A percentile compares a stretch with the other conserved stretches of the same genome.
These are phyloP conservation scores for Cadophora sp. DNA, from an alignment of 2,329 filamentous ascomycete species.

Conservation along the genomic window DNA sequence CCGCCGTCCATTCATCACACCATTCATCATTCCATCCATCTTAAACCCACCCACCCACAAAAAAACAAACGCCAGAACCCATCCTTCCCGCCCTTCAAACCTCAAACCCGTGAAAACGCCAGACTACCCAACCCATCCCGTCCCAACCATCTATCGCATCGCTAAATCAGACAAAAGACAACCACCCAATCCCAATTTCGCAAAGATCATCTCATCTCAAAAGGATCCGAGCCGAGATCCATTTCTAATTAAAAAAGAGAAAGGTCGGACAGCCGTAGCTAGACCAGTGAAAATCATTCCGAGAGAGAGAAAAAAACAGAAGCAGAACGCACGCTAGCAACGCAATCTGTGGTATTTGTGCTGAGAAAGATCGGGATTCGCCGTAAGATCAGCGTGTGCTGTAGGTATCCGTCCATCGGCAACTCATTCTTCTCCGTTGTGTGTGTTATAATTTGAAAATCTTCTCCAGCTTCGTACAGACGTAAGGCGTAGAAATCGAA, in stretches of 20 bases:
- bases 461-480: background rate
- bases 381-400: background rate
- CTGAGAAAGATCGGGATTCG: constrained; percentile 15
- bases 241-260: background rate
- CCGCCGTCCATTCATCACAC: background rate
- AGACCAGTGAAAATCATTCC: constrained; percentile 6
- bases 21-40: background rate
- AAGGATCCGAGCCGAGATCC: background rate
- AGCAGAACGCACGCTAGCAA: constrained; percentile 15
- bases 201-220: background rate
- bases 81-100: background rate
- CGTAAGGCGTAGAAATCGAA: background rate
- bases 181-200: background rate
- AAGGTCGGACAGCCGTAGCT: background rate
- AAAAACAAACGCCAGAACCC: background rate
- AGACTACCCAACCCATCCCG: background rate
- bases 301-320: background rate
- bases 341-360: constrained; percentile 29
- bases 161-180: constrained; percentile 6
- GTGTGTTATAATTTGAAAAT: background rate
- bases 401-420: constrained; percentile 2
- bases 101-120: constrained; percentile 11
- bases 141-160: constrained; percentile 9
- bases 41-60: background rate
- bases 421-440: background rate